Base-by-base conservation (phyloP, 108 stramenopile genomes). In the Chaetoceros muelleri region DNA sequence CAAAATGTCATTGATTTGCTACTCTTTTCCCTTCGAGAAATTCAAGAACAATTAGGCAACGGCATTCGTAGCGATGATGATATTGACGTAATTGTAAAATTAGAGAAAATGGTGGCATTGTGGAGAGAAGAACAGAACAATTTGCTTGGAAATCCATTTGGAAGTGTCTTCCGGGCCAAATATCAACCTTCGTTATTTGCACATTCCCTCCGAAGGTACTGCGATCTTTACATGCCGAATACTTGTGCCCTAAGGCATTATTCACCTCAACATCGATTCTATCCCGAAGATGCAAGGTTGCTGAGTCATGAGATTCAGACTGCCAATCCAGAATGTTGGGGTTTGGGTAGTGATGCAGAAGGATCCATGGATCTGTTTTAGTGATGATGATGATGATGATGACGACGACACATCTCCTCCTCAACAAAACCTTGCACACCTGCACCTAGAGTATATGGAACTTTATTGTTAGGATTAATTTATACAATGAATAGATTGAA, bases 191-290 rank as follows among this genome's bases (percentile, higher is more conserved):
- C 75, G 23, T 50, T 86, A 22, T 80, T 87, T 70, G 79, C 84
- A 2, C 76, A 76, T 30, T 81, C 80, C 1, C 55, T 85, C 19
- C 55, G 76, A 28, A 59, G 81, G 28, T 87, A 82, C 55, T 78
- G 79, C 56, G 81, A 87, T 61, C 52, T 82, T 17, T 82, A 82
- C 58, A 82, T 87, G 84, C 64, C 70, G 28, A 77, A 69, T 23
- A 72, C 86, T 26, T 76, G 81, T 44, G 71, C 68, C 40, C 65
- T 92, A 45, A 70, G 81, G 2, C 62, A 75, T 46, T 92, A 92
- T 59, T 80, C 79, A 48, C 80, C 84, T 10, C 80, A 85, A 44
- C 90, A 92, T 65, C 72, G 90, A 0, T 92, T 92, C 52, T 92
- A 92, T 61, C 90, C 90, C 13, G 81, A 83, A 46, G 78, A 75